phyloP scores from a whole-genome alignment of 1,139 yeast species.

The Yamadazyma jaroonii region DNA sequence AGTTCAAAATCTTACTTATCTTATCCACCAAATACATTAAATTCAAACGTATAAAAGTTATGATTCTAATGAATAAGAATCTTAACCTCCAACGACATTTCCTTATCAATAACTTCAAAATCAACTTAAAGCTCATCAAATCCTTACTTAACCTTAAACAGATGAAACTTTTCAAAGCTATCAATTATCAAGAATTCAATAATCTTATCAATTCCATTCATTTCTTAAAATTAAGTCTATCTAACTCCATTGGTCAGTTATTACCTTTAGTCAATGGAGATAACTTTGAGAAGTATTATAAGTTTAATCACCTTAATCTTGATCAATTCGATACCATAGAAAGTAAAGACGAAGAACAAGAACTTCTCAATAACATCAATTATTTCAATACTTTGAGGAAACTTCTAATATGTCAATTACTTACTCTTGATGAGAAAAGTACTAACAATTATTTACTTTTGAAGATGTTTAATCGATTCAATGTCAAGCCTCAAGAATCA shows the following conservation, averaged over 20 bases:
- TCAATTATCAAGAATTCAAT: constrained; percentile 7
- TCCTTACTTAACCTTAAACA: constrained; percentile 34
- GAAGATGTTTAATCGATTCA: constrained; percentile 30
- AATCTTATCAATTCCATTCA: constrained; percentile 19
- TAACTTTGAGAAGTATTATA: constrained; percentile 40
- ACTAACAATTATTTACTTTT: constrained; percentile 31
- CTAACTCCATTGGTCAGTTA: constrained; percentile 26
- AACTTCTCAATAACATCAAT: constrained; percentile 15
- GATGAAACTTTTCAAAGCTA: constrained; percentile 18
- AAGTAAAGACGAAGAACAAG: constrained; percentile 7
- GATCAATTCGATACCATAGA: constrained; percentile 14
- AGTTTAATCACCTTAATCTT: constrained; percentile 32
- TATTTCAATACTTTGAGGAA: constrained; percentile 39
- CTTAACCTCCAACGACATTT: constrained; percentile 27
- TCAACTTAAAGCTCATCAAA: constrained; percentile 38
- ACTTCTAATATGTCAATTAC: constrained; percentile 37
- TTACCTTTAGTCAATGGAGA: constrained; percentile 39
- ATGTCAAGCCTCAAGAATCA: constrained; percentile 12
- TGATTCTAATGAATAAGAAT: constrained; percentile 25
- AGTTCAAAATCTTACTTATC: constrained; percentile 34
- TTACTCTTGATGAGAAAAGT: constrained; percentile 34
- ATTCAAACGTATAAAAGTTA: constrained; percentile 21
- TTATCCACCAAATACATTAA: constrained; percentile 30
- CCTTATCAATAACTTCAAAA: constrained; percentile 32
- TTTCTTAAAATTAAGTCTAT: constrained; percentile 29